Evolutionary conservation across 768 basidiomycete genomes (phyloP), one percentile per base, ranked within the genome.

Genomic region (Vararia minispora): DNA sequence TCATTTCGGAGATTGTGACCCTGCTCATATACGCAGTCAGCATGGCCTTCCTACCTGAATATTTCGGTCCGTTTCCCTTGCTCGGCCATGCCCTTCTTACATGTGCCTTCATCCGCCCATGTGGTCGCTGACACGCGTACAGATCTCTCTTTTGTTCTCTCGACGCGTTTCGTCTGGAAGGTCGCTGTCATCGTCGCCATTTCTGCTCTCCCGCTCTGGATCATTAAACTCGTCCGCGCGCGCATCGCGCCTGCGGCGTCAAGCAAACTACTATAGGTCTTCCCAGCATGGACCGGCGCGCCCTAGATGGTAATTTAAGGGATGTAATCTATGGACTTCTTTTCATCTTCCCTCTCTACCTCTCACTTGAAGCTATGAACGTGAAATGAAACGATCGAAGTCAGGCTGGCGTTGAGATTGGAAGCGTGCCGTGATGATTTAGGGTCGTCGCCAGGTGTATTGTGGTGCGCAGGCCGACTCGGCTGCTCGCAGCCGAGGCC

Each of bases 81-180:
- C n/a, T n/a, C n/a, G n/a, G n/a, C n/a, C n/a, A n/a, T n/a, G n/a
- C n/a, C n/a, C n/a, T n/a, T n/a, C n/a, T n/a, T n/a, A n/a, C n/a
- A 42, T 26, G 22, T 29, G 21, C 24, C 7, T 40, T 10, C 38
- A 20, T 18, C 32, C 37, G 17, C 17, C 10, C 25, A 22, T 36
- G 22, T 28, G 22, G 41, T 41, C 20, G 50, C 47, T 37, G 37
- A 39, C 27, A 6, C 13, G 27, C 30, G 16, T 33, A 3, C 52
- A 97, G 94, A 99, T 61, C 76, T 95, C 32, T 70, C 83, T 0
- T 98, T 98, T 53, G 92, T 98, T 27, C 66, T 94, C 4, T 88
- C 94, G 4, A 54, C 76, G 24, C 73, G 76, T 17, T 99, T 97
- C 61, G 76, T 79, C 16, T 92, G 87, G 88, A 98, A 97, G 61